phyloP scores from a whole-genome alignment of 106 monocot species.

The Posidonia australis region DNA sequence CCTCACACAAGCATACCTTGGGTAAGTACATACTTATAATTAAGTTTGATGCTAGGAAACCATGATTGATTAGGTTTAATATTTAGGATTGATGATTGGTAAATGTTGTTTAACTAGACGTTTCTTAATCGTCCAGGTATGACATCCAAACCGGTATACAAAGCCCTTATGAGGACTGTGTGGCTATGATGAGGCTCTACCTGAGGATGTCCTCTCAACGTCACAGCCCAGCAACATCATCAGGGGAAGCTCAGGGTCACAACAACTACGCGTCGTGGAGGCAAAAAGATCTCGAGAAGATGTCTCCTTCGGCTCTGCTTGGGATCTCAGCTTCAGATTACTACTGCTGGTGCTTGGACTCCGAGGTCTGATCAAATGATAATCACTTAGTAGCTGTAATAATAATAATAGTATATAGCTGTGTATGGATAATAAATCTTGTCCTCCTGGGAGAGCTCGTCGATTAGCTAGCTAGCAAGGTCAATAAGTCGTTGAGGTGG shows the following conservation, averaged over 20 bases:
- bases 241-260: constrained; percentile 22
- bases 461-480: background rate
- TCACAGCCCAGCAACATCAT: constrained; percentile 19
- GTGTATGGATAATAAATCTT: no score
- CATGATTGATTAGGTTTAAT: background rate
- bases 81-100: background rate
- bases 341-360: constrained; percentile 64
- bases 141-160: constrained; percentile 53
- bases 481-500: background rate
- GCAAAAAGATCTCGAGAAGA: constrained; percentile 54
- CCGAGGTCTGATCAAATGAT: background rate
- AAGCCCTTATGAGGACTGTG: constrained; percentile 57
- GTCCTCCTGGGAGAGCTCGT: no score
- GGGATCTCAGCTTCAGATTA: constrained; percentile 43
- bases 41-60: no score
- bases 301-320: constrained; percentile 41
- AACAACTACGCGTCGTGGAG: constrained; percentile 31
- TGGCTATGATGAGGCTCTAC: constrained; percentile 54
- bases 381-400: no score
- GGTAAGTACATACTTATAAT: constrained; percentile 20
- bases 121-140: constrained; percentile 17
- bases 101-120: background rate
- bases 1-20: constrained; percentile 57
- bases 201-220: constrained; percentile 31
- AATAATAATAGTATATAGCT: no score